Evolutionary conservation across 768 basidiomycete species (phyloP).

Genomic region (Clavulina sp.): DNA sequence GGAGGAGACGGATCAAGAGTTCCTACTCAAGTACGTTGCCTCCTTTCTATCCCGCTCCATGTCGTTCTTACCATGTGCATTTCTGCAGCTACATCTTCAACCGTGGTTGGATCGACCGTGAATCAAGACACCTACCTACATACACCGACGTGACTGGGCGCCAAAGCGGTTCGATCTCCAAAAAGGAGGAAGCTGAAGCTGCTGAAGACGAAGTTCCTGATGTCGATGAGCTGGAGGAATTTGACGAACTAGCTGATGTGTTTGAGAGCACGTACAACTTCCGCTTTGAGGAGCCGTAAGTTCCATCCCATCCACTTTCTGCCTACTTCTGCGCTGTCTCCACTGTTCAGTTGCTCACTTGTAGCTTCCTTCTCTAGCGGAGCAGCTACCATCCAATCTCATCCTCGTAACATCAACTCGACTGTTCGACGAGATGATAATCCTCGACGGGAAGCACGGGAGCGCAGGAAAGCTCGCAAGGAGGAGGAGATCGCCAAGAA

Average conservation of each 20-base stretch:
- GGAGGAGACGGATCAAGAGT: slow-evolving; percentile 64
- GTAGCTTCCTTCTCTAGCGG: slow-evolving; percentile 31
- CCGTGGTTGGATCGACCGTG: slow-evolving; percentile 89
- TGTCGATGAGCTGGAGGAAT: slow-evolving; percentile 12
- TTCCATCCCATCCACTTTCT: slow-evolving; percentile 13
- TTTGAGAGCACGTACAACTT: slow-evolving; percentile 98
- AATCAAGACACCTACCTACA: slow-evolving; percentile 57
- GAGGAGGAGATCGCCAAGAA: slow-evolving; percentile 57
- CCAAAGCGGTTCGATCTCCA: slow-evolving; percentile 15
- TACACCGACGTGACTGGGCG: slow-evolving; percentile 55
- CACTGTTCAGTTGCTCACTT: slow-evolving; percentile 9
- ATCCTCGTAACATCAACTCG: slow-evolving; percentile 44
- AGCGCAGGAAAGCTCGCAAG: slow-evolving; percentile 57
- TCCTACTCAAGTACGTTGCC: slow-evolving; percentile 67
- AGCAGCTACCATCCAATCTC: slow-evolving; percentile 45
- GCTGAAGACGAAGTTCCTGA: slow-evolving; percentile 11
- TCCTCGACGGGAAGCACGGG: slow-evolving; percentile 69
- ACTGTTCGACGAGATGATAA: slow-evolving; percentile 55
- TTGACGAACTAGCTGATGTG: slow-evolving; percentile 36
- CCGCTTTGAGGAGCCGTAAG: slow-evolving; percentile 90
- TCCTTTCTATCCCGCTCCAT: background rate
- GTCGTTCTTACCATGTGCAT: background rate
- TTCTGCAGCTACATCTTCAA: slow-evolving; percentile 75
- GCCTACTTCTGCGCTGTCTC: background rate
- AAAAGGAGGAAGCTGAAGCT: slow-evolving; percentile 3